phyloP scores from a whole-genome alignment of 2,329 filamentous ascomycete genomes.

The Fusarium sp. region DNA sequence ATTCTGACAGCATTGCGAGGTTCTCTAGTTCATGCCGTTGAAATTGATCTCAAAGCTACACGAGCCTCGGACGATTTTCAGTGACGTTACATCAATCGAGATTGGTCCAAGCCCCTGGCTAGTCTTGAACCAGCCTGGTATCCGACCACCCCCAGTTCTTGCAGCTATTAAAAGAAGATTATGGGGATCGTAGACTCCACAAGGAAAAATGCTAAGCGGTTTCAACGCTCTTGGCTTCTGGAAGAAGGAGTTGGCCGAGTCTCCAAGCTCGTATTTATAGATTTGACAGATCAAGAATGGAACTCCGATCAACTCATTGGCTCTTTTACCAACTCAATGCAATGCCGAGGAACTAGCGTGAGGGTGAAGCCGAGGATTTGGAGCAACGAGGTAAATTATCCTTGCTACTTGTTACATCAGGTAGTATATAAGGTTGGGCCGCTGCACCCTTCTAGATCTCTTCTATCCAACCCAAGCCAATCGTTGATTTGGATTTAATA shows the following conservation, averaged over 20 bases:
- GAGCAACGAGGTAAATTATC: neutral
- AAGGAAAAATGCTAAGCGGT: neutral
- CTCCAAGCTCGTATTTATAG: neutral
- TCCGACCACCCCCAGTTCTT: neutral
- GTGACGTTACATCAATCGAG: neutral
- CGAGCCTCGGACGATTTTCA: neutral
- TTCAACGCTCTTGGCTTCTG: conserved; percentile 6
- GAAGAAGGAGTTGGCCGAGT: neutral
- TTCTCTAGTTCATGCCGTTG: neutral
- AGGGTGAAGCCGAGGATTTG: neutral
- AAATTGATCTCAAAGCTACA: neutral
- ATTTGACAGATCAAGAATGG: neutral
- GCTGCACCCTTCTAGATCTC: neutral
- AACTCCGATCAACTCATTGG: neutral
- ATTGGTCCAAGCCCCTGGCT: neutral
- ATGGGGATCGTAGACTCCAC: neutral
- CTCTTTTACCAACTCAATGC: neutral
- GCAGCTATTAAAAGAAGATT: conserved; percentile 13
- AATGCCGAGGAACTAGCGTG: neutral
- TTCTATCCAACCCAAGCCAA: neutral
- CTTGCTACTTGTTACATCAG: too few species aligned
- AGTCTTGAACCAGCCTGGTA: neutral
- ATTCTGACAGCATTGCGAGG: neutral
- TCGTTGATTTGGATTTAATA: neutral
- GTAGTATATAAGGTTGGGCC: neutral